Conservation (phyloP, 495 filamentous ascomycete species). For the Evansstolkia leycettana region DNA sequence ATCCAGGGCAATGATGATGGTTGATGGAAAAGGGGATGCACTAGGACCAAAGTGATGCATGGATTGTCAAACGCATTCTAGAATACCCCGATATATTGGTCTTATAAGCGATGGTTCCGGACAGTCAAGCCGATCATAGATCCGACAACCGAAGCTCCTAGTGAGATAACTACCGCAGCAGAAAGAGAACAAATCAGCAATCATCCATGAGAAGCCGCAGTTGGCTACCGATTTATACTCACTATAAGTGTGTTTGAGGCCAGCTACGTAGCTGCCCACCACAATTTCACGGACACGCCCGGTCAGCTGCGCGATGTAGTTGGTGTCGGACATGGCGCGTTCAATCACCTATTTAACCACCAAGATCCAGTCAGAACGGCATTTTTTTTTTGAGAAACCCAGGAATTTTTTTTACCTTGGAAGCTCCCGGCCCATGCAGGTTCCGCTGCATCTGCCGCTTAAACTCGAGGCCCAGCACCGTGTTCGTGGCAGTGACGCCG, state of each 20-base stretch:
- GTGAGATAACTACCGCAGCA: constrained; percentile 14
- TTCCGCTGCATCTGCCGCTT: constrained; percentile 14
- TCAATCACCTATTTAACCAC: constrained; percentile 18
- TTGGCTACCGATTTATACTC: neutral
- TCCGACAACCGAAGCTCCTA: constrained; percentile 15
- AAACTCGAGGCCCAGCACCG: constrained; percentile 24
- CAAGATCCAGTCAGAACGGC: neutral
- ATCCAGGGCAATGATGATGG: no score
- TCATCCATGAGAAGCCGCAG: neutral
- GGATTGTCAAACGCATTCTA: no score
- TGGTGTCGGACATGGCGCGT: constrained; percentile 22
- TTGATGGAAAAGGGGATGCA: no score
- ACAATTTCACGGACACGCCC: constrained; percentile 22
- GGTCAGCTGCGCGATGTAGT: constrained; percentile 21
- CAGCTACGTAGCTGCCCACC: constrained; percentile 20
- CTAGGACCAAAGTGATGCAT: no score
- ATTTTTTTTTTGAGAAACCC: no score
- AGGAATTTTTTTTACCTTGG: constrained; percentile 9
- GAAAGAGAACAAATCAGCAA: neutral
- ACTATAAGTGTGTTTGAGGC: constrained; percentile 27
- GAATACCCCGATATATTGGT: no score
- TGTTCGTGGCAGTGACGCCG: constrained; percentile 37
- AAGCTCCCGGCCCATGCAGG: constrained; percentile 16
- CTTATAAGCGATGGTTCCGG: constrained; percentile 18
- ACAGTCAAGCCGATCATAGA: constrained; percentile 18